Evolutionary conservation across 441 rosid genomes (phyloP), one percentile per base, ranked within the genome.

Genomic region (Aleurites moluccanus): DNA sequence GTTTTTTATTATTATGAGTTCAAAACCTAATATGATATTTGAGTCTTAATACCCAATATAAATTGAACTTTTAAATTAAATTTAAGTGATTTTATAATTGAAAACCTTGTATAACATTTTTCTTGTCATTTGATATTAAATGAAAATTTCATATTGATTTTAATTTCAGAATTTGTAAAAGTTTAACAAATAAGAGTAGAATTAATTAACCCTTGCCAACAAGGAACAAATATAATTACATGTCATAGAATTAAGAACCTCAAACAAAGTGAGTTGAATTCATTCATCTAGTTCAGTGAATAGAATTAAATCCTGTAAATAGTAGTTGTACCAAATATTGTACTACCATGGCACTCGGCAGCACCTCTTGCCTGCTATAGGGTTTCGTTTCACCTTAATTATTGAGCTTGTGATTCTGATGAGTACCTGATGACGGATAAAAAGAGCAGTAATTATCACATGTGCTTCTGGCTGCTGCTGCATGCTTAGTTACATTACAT

Each of bases 301-400:
- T 28, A 28, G 2, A 70, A 14, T 13, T n/a, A 25, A 28, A 47
- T 27, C 1, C 18, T 20, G 14, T 50, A 59, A 76, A 62, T 57
- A 49, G 47, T 67, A 15, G 25, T 18, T 49, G 67, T 66, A 72
- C 83, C 68, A 63, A 45, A 72, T 15, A 10, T 75, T 67, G 79
- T 6, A 38, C 40, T 7, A 35, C 7, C 40, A 35, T 7, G n/a
- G n/a, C n/a, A n/a, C n/a, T n/a, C n/a, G n/a, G n/a, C 38, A 5
- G 6, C 40, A 38, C 40, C 40, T 0, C 8, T 38, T 38, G 40
- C 40, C 70, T 21, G 66, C 73, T 62, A 16, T 45, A 6, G 65
- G 64, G 21, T 73, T 73, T 65, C 63, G n/a, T 30, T 68, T 75
- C 77, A 35, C 49, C 82, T 71, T 73, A 60, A 74, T 23, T 64